Conservation (phyloP, 305 asterid species). For the Fraxinus nigra region DNA sequence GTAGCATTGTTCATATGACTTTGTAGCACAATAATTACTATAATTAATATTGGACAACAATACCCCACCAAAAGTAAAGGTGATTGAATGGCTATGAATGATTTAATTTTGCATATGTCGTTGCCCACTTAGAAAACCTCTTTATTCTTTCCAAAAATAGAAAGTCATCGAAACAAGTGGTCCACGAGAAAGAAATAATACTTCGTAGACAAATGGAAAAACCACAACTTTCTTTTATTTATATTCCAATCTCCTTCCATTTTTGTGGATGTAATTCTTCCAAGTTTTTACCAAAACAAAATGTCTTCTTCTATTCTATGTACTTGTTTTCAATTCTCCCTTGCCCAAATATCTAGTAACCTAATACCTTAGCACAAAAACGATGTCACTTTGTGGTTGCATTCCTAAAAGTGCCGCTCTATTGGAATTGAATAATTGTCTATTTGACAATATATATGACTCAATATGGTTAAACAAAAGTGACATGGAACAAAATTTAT, state of each 20-base stretch:
- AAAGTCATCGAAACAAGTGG: constrained; percentile 24
- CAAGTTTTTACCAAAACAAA: not conserved
- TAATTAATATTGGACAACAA: not conserved
- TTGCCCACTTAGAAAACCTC: constrained; percentile 31
- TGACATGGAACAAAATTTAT: not conserved
- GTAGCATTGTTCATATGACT: too few species aligned
- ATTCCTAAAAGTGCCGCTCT: too few species aligned
- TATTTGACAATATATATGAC: too few species aligned
- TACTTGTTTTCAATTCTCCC: not conserved
- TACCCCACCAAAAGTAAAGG: constrained; percentile 7
- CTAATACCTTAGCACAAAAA: not conserved
- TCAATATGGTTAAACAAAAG: too few species aligned
- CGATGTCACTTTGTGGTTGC: too few species aligned
- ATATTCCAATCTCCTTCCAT: not conserved
- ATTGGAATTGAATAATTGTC: too few species aligned
- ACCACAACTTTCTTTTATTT: not conserved
- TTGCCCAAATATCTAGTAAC: not conserved
- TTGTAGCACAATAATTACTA: not conserved
- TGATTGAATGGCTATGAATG: constrained; percentile 13
- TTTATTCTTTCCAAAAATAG: constrained; percentile 35
- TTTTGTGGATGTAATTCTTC: not conserved
- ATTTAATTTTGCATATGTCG: constrained; percentile 17
- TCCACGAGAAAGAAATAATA: not conserved
- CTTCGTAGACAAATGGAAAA: not conserved
- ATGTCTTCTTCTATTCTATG: not conserved